Evolutionary conservation across 805 yeast genomes (phyloP).

Genomic region (Saturnispora quitensis): DNA sequence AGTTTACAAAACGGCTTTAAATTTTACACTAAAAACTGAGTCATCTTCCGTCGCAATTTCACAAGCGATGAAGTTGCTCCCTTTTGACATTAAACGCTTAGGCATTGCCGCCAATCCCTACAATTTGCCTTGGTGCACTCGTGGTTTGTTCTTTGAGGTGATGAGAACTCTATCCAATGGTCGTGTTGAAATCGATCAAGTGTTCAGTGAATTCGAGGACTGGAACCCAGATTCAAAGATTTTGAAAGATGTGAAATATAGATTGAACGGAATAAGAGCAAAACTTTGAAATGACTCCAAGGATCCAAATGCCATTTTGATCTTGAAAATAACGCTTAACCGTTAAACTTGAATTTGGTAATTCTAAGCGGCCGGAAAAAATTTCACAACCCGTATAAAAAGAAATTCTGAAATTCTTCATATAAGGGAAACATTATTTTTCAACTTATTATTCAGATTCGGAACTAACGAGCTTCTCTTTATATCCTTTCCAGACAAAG

Average conservation of each 20-base stretch:
- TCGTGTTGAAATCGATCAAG: constrained; percentile 46
- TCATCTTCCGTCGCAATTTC: constrained; percentile 17
- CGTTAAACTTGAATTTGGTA: background rate
- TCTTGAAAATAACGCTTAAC: background rate
- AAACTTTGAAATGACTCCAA: constrained; percentile 17
- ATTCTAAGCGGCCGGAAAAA: constrained; percentile 1
- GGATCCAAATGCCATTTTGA: background rate
- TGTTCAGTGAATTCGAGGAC: constrained; percentile 62
- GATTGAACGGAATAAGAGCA: constrained; percentile 29
- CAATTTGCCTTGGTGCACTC: constrained; percentile 84
- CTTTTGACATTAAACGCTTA: constrained; percentile 54
- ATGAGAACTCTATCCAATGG: constrained; percentile 29
- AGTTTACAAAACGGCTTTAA: constrained; percentile 74
- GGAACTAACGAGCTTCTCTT: background rate
- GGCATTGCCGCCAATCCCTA: constrained; percentile 62
- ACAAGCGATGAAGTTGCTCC: constrained; percentile 23
- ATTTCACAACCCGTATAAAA: background rate
- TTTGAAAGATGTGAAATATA: constrained; percentile 72
- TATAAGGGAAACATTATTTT: background rate
- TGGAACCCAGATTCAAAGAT: constrained; percentile 87
- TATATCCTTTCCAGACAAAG: background rate
- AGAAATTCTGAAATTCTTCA: background rate
- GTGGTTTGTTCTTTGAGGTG: constrained; percentile 65
- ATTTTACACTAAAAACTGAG: constrained; percentile 67
- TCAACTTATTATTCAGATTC: background rate